phyloP scores from a whole-genome alignment of 148 eudicot genomes.

The Rhododendron vialii region DNA sequence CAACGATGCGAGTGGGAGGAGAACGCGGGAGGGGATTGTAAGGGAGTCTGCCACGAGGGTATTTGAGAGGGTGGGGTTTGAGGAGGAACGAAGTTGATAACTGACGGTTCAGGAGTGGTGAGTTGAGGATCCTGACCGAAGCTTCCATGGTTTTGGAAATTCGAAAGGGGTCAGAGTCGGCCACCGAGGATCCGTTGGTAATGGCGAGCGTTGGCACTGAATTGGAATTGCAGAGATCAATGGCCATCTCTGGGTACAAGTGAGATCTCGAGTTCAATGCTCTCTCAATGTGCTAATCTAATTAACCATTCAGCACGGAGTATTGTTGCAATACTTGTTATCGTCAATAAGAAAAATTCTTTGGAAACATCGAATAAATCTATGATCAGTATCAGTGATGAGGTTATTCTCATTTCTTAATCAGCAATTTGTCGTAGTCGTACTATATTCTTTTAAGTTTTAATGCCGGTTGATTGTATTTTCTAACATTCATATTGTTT shows the following conservation, averaged over 20 bases:
- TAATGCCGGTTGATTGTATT: background rate
- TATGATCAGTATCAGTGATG: background rate
- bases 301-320: no score
- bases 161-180: background rate
- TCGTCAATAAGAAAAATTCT: background rate
- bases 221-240: background rate
- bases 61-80: background rate
- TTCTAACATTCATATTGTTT: background rate
- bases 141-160: conserved; percentile 19
- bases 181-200: background rate
- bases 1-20: background rate
- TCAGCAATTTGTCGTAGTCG: background rate
- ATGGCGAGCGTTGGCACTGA: background rate
- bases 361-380: background rate
- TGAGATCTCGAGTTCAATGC: background rate
- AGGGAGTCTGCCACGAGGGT: background rate
- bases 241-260: background rate
- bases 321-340: no score
- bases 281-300: background rate
- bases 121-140: conserved; percentile 13
- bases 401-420: background rate
- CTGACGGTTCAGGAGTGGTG: no score
- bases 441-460: background rate
- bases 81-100: background rate
- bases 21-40: background rate